A percentile compares a stretch with the other conserved stretches of the same genome.
These are phyloP conservation scores for Camelina sativa DNA, from an alignment of 345 rosid genomes.

Conservation along the genomic window DNA sequence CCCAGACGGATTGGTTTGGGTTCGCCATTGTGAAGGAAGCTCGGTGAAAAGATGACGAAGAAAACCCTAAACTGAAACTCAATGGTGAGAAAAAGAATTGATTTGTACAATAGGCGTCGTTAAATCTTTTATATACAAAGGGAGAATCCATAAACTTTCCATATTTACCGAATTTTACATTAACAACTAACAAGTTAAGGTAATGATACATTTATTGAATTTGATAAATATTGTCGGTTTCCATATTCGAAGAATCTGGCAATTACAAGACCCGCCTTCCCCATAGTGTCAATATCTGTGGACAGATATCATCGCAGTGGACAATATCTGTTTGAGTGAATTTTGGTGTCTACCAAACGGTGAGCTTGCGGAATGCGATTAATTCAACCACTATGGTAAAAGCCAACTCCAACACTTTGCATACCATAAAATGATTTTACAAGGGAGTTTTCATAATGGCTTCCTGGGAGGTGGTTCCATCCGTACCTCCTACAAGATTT, in stretches of 20 bases:
- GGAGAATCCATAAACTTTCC: slow-evolving; percentile 8
- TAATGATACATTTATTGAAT: background rate
- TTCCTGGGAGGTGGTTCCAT: no score
- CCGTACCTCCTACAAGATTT: no score
- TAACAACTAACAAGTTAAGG: background rate
- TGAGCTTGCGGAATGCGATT: no score
- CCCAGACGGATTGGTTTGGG: slow-evolving; percentile 31
- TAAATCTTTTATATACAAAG: slow-evolving; percentile 7
- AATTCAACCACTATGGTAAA: no score
- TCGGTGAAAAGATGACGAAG: slow-evolving; percentile 20
- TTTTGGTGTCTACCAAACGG: no score
- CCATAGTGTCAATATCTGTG: no score
- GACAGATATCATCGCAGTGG: no score
- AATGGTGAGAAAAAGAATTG: background rate
- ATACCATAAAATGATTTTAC: no score
- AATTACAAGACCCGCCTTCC: no score
- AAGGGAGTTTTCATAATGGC: no score
- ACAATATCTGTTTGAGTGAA: no score
- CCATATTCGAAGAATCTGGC: background rate
- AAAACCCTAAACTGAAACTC: slow-evolving; percentile 21
- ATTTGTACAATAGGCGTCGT: background rate
- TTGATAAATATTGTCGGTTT: background rate
- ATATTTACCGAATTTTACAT: background rate
- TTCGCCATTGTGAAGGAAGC: slow-evolving; percentile 24
- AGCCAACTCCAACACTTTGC: no score